Percentiles rank a stretch among this genome's conserved stretches.
Evolutionary conservation across 768 basidiomycete genomes (phyloP).

Genomic region (Neoboletus brunneissimus): DNA sequence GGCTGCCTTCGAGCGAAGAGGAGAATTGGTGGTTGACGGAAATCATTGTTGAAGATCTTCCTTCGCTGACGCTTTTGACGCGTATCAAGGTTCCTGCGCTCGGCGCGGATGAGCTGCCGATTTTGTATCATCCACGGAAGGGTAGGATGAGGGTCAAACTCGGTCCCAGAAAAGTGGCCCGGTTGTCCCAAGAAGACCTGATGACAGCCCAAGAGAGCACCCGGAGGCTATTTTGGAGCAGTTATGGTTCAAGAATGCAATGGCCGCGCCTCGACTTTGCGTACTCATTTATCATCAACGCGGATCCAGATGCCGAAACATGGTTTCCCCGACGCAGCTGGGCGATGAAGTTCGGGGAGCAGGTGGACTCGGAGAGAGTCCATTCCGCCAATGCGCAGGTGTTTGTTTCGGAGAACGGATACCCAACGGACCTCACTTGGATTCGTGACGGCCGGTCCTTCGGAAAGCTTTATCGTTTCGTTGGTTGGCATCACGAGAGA

Average conservation of each 20-base stretch:
- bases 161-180: slow-evolving; percentile 21
- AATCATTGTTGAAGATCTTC: slow-evolving; percentile 47
- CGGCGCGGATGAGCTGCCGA: slow-evolving; percentile 39
- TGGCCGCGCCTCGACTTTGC: slow-evolving; percentile 61
- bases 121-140: slow-evolving; percentile 45
- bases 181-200: slow-evolving; percentile 23
- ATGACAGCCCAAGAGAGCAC: slow-evolving; percentile 50
- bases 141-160: slow-evolving; percentile 32
- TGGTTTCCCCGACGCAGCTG: slow-evolving; percentile 58
- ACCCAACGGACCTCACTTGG: slow-evolving; percentile 50
- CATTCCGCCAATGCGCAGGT: slow-evolving; percentile 37
- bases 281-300: slow-evolving; percentile 52
- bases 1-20: slow-evolving; percentile 37
- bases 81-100: slow-evolving; percentile 39
- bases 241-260: slow-evolving; percentile 57
- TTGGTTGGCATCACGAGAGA: slow-evolving; percentile 53
- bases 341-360: slow-evolving; percentile 29
- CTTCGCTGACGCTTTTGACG: slow-evolving; percentile 49
- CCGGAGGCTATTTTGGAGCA: slow-evolving; percentile 56
- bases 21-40: slow-evolving; percentile 51
- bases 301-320: slow-evolving; percentile 24
- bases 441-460: slow-evolving; percentile 46
- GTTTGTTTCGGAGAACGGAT: slow-evolving; percentile 46
- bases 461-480: slow-evolving; percentile 50
- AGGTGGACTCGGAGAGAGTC: slow-evolving; percentile 9